Conservation (phyloP, 108 stramenopile genomes). For the Skeletonema tropicum region DNA sequence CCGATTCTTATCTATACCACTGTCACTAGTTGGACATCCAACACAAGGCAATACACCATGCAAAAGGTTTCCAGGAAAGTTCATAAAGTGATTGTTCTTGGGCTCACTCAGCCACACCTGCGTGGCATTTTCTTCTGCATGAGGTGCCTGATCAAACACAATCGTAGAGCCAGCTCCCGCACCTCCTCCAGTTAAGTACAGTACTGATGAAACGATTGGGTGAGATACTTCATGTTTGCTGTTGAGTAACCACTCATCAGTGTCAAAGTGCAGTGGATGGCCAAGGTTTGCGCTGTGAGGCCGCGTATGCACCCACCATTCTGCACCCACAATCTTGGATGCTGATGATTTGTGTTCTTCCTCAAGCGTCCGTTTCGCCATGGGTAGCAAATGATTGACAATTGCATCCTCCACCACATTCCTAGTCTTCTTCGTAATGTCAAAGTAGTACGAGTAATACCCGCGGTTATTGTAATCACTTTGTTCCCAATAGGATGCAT, state of each 20-base stretch:
- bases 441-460: slow-evolving; percentile 81
- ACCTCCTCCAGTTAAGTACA: slow-evolving; percentile 79
- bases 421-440: slow-evolving; percentile 36
- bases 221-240: slow-evolving; percentile 71
- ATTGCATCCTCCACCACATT: slow-evolving; percentile 81
- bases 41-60: slow-evolving; percentile 89
- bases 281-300: slow-evolving; percentile 83
- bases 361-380: slow-evolving; percentile 55
- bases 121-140: slow-evolving; percentile 57
- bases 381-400: slow-evolving; percentile 66
- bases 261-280: slow-evolving; percentile 90
- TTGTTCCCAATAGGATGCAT: slow-evolving; percentile 77
- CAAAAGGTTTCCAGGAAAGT: slow-evolving; percentile 82
- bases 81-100: slow-evolving; percentile 66
- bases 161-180: slow-evolving; percentile 74
- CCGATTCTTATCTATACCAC: slow-evolving; percentile 4
- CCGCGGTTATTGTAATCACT: slow-evolving; percentile 74
- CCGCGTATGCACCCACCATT: slow-evolving; percentile 89
- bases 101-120: slow-evolving; percentile 60
- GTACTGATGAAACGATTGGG: slow-evolving; percentile 76
- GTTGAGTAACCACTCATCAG: slow-evolving; percentile 78
- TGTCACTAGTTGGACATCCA: slow-evolving; percentile 19
- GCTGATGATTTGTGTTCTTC: slow-evolving; percentile 14
- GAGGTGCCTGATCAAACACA: slow-evolving; percentile 82
- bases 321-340: slow-evolving; percentile 63